Conservation (phyloP, 1,284 basidiomycete genomes). For the Boletus sp. region DNA sequence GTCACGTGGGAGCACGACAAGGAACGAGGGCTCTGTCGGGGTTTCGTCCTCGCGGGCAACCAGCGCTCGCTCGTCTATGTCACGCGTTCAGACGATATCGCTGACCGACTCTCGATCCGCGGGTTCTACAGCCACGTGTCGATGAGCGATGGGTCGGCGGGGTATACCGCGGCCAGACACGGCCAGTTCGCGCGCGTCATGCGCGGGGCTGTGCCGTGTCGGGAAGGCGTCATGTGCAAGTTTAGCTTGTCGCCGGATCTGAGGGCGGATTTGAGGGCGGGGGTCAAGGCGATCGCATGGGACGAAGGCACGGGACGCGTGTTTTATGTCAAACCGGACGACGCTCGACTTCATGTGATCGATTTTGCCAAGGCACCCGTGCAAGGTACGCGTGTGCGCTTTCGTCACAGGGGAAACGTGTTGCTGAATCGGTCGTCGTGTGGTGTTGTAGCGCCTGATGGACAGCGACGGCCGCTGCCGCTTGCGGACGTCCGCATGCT, state of each 20-base stretch:
- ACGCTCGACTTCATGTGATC: slow-evolving; percentile 38
- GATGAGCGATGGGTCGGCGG: slow-evolving; percentile 18
- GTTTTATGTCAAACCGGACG: slow-evolving; percentile 39
- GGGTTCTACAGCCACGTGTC: slow-evolving; percentile 41
- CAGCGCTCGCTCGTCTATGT: slow-evolving; percentile 55
- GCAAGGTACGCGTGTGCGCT: slow-evolving; percentile 35
- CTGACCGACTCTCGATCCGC: slow-evolving; percentile 38
- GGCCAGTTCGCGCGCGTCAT: slow-evolving; percentile 25
- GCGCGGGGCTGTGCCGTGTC: slow-evolving; percentile 20
- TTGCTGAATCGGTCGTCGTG: not conserved
- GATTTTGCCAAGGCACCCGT: slow-evolving; percentile 45
- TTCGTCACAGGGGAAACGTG: not conserved
- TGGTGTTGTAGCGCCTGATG: slow-evolving; percentile 26
- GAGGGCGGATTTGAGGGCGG: slow-evolving; percentile 24
- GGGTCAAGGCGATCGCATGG: slow-evolving; percentile 43
- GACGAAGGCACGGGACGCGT: slow-evolving; percentile 50
- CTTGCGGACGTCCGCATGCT: slow-evolving; percentile 39
- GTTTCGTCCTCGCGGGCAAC: slow-evolving; percentile 51
- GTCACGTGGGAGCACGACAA: slow-evolving; percentile 39
- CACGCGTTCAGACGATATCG: slow-evolving; percentile 39
- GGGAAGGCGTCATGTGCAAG: slow-evolving; percentile 31
- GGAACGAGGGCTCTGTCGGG: slow-evolving; percentile 32
- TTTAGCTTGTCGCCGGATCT: slow-evolving; percentile 29
- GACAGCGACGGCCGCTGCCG: slow-evolving; percentile 38
- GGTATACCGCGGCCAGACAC: slow-evolving; percentile 24